Evolutionary conservation across 2,329 filamentous ascomycete species (phyloP), one percentile per base, ranked within the genome.

Genomic region (Fusarium buharicum): DNA sequence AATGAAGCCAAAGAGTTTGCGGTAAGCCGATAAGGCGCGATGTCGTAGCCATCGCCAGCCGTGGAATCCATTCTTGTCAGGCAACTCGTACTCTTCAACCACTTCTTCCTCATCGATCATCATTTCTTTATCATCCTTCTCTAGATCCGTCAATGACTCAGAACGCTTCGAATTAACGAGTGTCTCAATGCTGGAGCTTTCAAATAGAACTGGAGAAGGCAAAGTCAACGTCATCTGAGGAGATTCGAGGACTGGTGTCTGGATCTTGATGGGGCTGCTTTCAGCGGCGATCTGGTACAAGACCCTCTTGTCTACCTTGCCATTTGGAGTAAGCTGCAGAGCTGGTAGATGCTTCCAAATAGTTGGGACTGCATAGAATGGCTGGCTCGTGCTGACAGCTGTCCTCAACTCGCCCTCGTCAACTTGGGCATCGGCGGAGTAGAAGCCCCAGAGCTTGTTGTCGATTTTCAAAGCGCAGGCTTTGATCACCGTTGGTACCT

Each of bases 11-110:
- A 67, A 67, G 0, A 59, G 50, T 4, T 59, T 65, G 27, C 64
- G 60, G 14, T 67, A 67, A 2, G 61, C 62, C 2, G 62, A 64
- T 2, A 64, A 39, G 2, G 61, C 61, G 17, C 50, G 50, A 3
- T 64, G 48, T 1, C 62, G 62, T 1, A 64, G 8, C 61, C 56
- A 64, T 7, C 62, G 56, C 62, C 62, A 64, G 2, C 62, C 62
- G 4, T 65, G 61, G 1, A 65, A 18, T 1, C 62, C 61, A 8
- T 57, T 64, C 44, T 64, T 64, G 2, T 50, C 56, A 0, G 61
- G 61, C 1, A 64, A 30, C 2, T 39, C 39, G 9, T 64, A 50
- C 20, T 64, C 61, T 10, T 62, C 61, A 11, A 4, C 5, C 2
- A 46, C 22, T 1, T 62, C 61, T 17, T 54, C 45, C 10, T 37